Percentiles rank a stretch among this genome's conserved stretches.
phyloP scores from a whole-genome alignment of 139 green algal genomes.

The Micractinium conductrix region DNA sequence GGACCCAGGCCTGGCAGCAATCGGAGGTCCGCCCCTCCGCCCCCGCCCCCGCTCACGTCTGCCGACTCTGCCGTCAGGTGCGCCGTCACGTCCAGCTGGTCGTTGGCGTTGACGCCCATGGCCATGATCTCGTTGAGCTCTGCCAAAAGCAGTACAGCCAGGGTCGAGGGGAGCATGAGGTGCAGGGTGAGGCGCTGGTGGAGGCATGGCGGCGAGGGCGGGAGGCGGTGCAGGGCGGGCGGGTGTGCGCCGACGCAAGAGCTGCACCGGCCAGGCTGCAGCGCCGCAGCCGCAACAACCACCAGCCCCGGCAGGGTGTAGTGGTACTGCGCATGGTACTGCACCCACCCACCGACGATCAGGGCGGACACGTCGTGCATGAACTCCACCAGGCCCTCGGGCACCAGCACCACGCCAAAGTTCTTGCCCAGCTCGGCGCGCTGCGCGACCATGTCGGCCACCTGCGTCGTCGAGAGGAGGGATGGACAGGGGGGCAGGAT shows the following conservation, averaged over 20 bases:
- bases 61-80: constrained; percentile 25
- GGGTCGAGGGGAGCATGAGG: not conserved
- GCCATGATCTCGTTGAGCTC: constrained; percentile 61
- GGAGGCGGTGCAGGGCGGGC: too few relatives aligned
- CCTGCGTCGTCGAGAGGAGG: not conserved
- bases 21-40: not conserved
- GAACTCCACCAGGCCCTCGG: constrained; percentile 68
- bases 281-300: too few relatives aligned
- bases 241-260: too few relatives aligned
- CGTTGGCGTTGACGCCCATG: not conserved
- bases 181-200: not conserved
- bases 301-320: too few relatives aligned
- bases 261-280: too few relatives aligned
- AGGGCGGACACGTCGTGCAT: constrained; percentile 50
- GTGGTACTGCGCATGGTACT: too few relatives aligned
- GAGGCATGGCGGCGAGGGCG: too few relatives aligned
- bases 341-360: constrained; percentile 11
- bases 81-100: constrained; percentile 3
- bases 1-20: not conserved
- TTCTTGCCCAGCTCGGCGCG: constrained; percentile 51
- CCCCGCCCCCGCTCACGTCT: not conserved
- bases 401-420: constrained; percentile 69
- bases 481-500: not conserved
- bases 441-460: constrained; percentile 61
- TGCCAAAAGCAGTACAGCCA: too few relatives aligned